Conservation (phyloP, 306 rosid genomes). For the Calophaca sinica region DNA sequence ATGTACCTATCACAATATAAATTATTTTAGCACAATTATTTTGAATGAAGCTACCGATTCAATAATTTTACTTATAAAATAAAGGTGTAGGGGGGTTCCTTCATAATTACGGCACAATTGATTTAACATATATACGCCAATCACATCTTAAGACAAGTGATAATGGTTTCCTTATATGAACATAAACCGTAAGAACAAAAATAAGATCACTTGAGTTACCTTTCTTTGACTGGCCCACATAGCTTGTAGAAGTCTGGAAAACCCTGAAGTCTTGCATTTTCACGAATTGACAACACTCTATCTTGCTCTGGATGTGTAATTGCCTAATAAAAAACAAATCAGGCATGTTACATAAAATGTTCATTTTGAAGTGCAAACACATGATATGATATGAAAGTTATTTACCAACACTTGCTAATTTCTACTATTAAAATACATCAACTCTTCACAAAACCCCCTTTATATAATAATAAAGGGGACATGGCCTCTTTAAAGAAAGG, state of each 20-base stretch:
- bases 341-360: not conserved
- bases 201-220: constrained; percentile 47
- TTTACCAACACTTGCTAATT: too few species aligned
- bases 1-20: constrained; percentile 61
- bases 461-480: too few species aligned
- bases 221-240: constrained; percentile 74
- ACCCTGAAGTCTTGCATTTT: constrained; percentile 96
- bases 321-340: constrained; percentile 47
- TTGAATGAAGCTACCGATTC: not conserved
- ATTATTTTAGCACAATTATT: not conserved
- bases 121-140: too few species aligned
- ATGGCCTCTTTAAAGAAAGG: too few species aligned
- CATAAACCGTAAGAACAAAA: not conserved
- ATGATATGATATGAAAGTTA: too few species aligned
- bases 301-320: constrained; percentile 86
- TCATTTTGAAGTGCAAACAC: not conserved
- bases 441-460: too few species aligned
- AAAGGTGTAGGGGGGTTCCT: too few species aligned
- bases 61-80: not conserved
- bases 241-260: constrained; percentile 83
- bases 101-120: too few species aligned
- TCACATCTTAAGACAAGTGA: too few species aligned
- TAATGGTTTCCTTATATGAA: too few species aligned
- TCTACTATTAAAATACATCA: too few species aligned
- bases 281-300: constrained; percentile 73